A percentile compares a stretch with the other conserved stretches of the same genome.
Evolutionary conservation across 2,329 filamentous ascomycete species (phyloP).

Genomic region (Delphinella strobiligena): DNA sequence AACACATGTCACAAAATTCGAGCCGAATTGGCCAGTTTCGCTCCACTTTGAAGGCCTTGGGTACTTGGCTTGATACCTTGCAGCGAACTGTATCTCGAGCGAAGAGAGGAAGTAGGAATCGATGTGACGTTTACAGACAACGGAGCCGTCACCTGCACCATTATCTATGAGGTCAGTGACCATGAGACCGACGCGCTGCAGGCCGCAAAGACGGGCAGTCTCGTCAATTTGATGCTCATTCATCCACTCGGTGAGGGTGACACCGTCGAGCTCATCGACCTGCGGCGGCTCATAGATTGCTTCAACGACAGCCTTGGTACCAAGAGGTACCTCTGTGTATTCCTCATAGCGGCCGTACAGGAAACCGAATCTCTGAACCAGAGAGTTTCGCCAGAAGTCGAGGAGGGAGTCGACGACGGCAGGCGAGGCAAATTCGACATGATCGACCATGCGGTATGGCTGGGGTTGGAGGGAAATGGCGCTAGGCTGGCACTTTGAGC

Average conservation of each 20-base stretch:
- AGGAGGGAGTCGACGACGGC: constrained; percentile 80
- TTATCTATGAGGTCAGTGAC: constrained; percentile 76
- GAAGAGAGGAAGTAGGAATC: constrained; percentile 93
- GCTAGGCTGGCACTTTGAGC: constrained; percentile 94
- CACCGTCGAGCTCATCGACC: constrained; percentile 74
- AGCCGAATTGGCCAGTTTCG: constrained; percentile 85
- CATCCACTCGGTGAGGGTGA: constrained; percentile 74
- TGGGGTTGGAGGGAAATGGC: constrained; percentile 93
- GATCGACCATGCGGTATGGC: constrained; percentile 91
- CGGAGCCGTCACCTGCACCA: constrained; percentile 68
- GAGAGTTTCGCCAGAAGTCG: constrained; percentile 81
- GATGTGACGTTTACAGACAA: constrained; percentile 88
- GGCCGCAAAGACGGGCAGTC: constrained; percentile 68
- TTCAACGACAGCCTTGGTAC: constrained; percentile 90
- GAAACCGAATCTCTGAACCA: constrained; percentile 74
- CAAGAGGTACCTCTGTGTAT: constrained; percentile 84
- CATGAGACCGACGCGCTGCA: constrained; percentile 83
- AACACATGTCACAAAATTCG: constrained; percentile 93
- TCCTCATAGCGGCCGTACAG: constrained; percentile 84
- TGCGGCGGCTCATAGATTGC: constrained; percentile 96
- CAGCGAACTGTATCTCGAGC: constrained; percentile 79
- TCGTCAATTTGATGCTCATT: constrained; percentile 73
- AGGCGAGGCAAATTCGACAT: constrained; percentile 87
- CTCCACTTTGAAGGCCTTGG: constrained; percentile 94
- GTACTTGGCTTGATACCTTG: constrained; percentile 75